Evolutionary conservation across 1,139 yeast species (phyloP), one percentile per base, ranked within the genome.

Genomic region (Debaryomyces fabryi): DNA sequence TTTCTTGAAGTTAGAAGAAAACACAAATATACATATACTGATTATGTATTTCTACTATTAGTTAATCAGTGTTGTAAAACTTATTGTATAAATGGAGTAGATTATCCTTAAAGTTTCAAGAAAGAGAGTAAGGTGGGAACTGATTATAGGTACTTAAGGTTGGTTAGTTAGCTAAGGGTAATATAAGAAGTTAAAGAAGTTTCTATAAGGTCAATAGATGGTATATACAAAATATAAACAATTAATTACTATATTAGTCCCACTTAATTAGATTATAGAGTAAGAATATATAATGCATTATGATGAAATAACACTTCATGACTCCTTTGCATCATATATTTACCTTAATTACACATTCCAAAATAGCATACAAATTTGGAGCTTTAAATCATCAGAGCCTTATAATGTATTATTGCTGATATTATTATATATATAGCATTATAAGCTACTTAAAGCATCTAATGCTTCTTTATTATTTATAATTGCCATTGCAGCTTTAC

Each of bases 401-500:
- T 20, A 20, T 20, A 21, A 7, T 21, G 5, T 21, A 21, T 21
- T 21, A 21, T 21, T 21, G 24, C 5, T 6, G 20, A 18, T 18
- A 18, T 18, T 30, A 30, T 16, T 34, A 10, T 34, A 34, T 34
- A 34, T 18, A 34, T 16, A 2, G 13, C 16, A 25, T 27, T 32
- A 27, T 39, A 40, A 30, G 8, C 16, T n/a, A n/a, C 15, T n/a
- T 21, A 40, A 40, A 7, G 36, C 39, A 47, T 56, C 63, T 58
- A 59, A n/a, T 50, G 71, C 68, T 15, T 58, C 56, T 38, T 65
- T 62, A 52, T 72, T 60, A 39, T 72, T 68, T 42, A 79, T 58
- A 10, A 80, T 59, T 23, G 76, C 71, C 63, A 70, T 72, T 2
- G 85, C 83, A 20, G 80, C 81, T 49, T 73, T 63, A 3, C 78